Conservation (phyloP, 148 eudicot genomes). For the Bassia scoparia region DNA sequence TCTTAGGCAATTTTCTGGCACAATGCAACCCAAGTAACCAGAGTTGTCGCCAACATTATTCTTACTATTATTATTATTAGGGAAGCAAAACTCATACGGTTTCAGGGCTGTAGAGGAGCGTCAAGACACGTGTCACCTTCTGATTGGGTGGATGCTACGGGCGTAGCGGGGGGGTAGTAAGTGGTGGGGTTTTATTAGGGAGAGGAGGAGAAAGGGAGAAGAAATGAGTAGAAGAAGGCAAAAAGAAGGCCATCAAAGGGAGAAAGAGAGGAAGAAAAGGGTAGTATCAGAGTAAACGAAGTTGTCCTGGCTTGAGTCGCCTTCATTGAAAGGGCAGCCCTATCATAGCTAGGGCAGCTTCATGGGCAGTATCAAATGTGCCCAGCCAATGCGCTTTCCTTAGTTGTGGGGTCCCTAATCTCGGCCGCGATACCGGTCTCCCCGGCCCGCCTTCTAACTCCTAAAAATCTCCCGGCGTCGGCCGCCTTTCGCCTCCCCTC, state of each 20-base stretch:
- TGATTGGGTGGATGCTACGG: constrained; percentile 17
- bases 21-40: constrained; percentile 80
- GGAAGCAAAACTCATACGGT: constrained; percentile 29
- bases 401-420: constrained; percentile 88
- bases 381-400: constrained; percentile 97
- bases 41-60: constrained; percentile 36
- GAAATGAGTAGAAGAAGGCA: constrained; percentile 11
- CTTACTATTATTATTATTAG: constrained; percentile 27
- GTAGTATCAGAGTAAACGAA: constrained; percentile 68
- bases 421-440: constrained; percentile 95
- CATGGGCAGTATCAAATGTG: constrained; percentile 95
- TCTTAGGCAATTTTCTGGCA: constrained; percentile 71
- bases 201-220: constrained; percentile 23
- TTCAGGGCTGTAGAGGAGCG: constrained; percentile 5
- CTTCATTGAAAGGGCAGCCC: constrained; percentile 92
- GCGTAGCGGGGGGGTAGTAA: neutral
- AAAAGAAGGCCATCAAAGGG: constrained; percentile 34
- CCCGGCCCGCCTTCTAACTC: constrained; percentile 81
- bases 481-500: constrained; percentile 60
- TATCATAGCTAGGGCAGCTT: constrained; percentile 97
- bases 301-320: constrained; percentile 93
- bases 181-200: neutral
- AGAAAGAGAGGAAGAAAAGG: constrained; percentile 39
- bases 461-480: constrained; percentile 79
- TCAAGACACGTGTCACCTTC: constrained; percentile 29